Evolutionary conservation across 768 basidiomycete genomes (phyloP).

Genomic region (Xerocomus brunneocitrinus): DNA sequence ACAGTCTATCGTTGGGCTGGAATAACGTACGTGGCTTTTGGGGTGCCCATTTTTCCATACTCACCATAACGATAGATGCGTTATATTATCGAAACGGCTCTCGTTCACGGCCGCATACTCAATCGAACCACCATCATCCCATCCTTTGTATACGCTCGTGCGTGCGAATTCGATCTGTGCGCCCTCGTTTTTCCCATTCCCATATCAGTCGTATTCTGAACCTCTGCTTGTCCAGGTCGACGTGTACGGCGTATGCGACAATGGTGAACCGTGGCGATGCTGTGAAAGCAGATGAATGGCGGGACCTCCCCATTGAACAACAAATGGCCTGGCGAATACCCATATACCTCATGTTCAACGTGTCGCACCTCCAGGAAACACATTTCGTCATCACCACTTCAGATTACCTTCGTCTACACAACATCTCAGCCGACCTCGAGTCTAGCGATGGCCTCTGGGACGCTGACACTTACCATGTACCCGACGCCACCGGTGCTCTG

Average conservation of each 20-base stretch:
- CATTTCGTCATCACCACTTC: slow-evolving; percentile 38
- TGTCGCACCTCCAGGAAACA: slow-evolving; percentile 34
- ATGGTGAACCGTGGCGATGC: slow-evolving; percentile 47
- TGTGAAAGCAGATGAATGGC: slow-evolving; percentile 37
- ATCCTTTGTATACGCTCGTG: neutral
- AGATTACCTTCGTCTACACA: slow-evolving; percentile 16
- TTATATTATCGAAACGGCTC: slow-evolving; percentile 43
- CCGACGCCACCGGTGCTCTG: slow-evolving; percentile 10
- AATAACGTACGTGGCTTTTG: slow-evolving; percentile 36
- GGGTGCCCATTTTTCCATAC: neutral
- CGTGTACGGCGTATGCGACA: slow-evolving; percentile 38
- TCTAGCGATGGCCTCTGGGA: slow-evolving; percentile 37
- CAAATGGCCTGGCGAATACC: slow-evolving; percentile 35
- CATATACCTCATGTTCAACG: slow-evolving; percentile 39
- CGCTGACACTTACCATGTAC: slow-evolving; percentile 31
- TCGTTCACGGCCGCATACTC: slow-evolving; percentile 34
- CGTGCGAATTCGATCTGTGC: slow-evolving; percentile 36
- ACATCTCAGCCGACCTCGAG: slow-evolving; percentile 31
- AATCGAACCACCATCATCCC: too few species aligned
- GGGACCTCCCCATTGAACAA: slow-evolving; percentile 32
- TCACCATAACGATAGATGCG: slow-evolving; percentile 33
- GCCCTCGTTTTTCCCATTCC: neutral
- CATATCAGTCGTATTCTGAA: neutral
- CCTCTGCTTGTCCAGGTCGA: slow-evolving; percentile 17
- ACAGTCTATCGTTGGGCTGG: slow-evolving; percentile 46